Evolutionary conservation across 2,329 filamentous ascomycete genomes (phyloP).

Genomic region (Aspergillus candidus): DNA sequence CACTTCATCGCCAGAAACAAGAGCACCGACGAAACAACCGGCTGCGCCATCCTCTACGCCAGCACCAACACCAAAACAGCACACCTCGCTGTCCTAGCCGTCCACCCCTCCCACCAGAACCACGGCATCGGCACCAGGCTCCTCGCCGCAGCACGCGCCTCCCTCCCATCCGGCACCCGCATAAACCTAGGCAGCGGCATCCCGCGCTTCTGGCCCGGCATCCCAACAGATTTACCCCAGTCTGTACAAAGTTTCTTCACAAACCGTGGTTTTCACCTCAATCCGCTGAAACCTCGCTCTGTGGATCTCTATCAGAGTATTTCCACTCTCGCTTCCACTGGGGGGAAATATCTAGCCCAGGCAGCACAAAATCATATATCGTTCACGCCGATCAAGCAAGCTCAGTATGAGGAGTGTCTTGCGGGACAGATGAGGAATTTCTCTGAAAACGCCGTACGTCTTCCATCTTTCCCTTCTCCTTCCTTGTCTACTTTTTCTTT

Average conservation of each 20-base stretch:
- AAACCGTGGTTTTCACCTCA: conserved; percentile 36
- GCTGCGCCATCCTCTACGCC: conserved; percentile 36
- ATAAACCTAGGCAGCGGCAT: conserved; percentile 29
- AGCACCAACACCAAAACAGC: conserved; percentile 17
- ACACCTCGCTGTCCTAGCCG: conserved; percentile 35
- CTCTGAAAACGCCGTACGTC: conserved; percentile 29
- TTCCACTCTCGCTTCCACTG: conserved; percentile 27
- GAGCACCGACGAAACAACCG: conserved; percentile 19
- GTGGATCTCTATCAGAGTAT: conserved; percentile 40
- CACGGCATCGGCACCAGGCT: conserved; percentile 37
- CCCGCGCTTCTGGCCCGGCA: conserved; percentile 44
- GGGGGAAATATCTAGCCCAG: conserved; percentile 27
- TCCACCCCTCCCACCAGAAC: conserved; percentile 28
- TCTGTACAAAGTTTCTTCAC: conserved; percentile 36
- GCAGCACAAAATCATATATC: conserved; percentile 31
- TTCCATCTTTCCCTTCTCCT: background rate
- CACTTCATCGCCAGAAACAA: conserved; percentile 31
- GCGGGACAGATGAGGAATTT: conserved; percentile 36
- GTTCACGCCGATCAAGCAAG: conserved; percentile 31
- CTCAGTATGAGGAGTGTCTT: conserved; percentile 36
- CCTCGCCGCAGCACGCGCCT: conserved; percentile 24
- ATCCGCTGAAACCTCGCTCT: conserved; percentile 18
- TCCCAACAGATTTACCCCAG: conserved; percentile 35
- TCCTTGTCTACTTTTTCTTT: background rate
- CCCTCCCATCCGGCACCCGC: conserved; percentile 19